Evolutionary conservation across 2,329 filamentous ascomycete species (phyloP).

Genomic region (Pyrenophora graminea): DNA sequence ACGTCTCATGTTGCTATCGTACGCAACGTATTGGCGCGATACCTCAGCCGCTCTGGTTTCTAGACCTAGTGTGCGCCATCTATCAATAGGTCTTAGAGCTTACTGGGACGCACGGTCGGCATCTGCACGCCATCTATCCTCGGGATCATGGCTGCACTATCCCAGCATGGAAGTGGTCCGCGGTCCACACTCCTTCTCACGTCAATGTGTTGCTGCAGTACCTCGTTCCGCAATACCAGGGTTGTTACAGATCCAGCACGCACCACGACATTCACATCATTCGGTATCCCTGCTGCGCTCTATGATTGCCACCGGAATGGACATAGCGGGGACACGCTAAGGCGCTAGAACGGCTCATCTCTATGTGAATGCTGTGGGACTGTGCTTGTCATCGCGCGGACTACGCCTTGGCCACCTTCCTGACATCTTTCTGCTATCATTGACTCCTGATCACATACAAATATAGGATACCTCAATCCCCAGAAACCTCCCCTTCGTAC

Average conservation of each 20-base stretch:
- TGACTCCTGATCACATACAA: conserved; percentile 38
- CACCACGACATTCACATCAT: conserved; percentile 7
- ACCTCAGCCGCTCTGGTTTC: conserved; percentile 38
- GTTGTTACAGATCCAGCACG: conserved; percentile 46
- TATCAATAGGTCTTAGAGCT: conserved; percentile 47
- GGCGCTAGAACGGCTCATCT: too few relatives aligned
- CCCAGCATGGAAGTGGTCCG: conserved; percentile 40
- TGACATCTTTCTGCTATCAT: conserved; percentile 31
- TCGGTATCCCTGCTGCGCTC: too few relatives aligned
- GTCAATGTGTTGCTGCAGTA: conserved; percentile 49
- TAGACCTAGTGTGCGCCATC: conserved; percentile 40
- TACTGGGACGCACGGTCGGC: conserved; percentile 41
- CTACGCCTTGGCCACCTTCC: conserved; percentile 35
- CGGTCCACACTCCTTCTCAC: conserved; percentile 46
- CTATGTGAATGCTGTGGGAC: background rate
- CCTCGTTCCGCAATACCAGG: conserved; percentile 47
- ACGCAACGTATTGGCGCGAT: conserved; percentile 41
- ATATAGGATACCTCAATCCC: conserved; percentile 36
- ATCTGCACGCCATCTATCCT: conserved; percentile 43
- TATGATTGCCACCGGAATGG: too few relatives aligned
- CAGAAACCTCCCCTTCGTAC: conserved; percentile 24
- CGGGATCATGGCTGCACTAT: conserved; percentile 41
- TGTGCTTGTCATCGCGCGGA: conserved; percentile 45
- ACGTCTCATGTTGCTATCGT: conserved; percentile 49
- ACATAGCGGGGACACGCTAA: too few relatives aligned